Evolutionary conservation across 768 basidiomycete species (phyloP), one percentile per base, ranked within the genome.

Genomic region (Chalciporus pseudorubinellus): DNA sequence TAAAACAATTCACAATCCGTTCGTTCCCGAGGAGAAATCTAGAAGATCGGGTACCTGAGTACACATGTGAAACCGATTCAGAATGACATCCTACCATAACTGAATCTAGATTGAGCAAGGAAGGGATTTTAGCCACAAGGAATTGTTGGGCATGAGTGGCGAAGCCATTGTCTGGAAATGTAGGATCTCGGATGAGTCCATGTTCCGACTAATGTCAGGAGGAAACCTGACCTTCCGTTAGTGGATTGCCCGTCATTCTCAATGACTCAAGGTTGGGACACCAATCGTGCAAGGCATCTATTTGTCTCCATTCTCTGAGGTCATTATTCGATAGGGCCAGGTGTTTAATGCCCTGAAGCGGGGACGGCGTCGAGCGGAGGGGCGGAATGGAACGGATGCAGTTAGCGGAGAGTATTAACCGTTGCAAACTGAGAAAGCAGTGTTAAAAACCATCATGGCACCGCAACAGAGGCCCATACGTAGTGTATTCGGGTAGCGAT

Each of bases 1-100:
- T 93, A 95, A 64, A 89, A 89, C 21, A 91, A 64, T 68, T 95
- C 92, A 44, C 83, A 81, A 60, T 95, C 92, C n/a, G 70, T 72
- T 36, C 92, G 78, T 65, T 93, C 89, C 56, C 77, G 82, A 9
- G 65, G 56, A 9, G 85, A 79, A 40, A 94, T 80, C 89, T 93
- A 11, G 29, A 48, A 10, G 16, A 42, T 26, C 22, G 21, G 33
- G 39, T 40, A 36, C 44, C 20, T 62, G 33, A 64, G 59, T 36
- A 34, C 45, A 29, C 39, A 44, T 21, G 34, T 46, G 40, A 53
- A n/a, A 41, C 28, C 42, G 24, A 50, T 44, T 53, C n/a, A 21
- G 39, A 24, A 18, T 36, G 36, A 34, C 26, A 51, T 51, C 84
- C 59, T 66, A 88, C 88, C 58, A 60, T 57, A 44, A 83, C 77